Percentiles rank a stretch among this genome's conserved stretches.
phyloP scores from a whole-genome alignment of 179 eudicot species.

The Beta corolliflora region DNA sequence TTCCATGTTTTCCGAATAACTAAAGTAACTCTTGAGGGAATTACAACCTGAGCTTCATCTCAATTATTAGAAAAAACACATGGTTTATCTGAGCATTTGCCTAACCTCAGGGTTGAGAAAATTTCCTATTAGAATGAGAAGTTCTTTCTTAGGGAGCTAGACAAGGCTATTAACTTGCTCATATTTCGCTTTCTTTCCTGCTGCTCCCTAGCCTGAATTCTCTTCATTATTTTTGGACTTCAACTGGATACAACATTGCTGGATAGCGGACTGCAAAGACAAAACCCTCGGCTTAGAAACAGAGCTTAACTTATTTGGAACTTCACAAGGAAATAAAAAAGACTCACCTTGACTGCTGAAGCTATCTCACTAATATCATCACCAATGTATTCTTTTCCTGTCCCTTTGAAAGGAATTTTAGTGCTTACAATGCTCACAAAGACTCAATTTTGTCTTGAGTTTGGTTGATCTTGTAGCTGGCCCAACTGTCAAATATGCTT shows the following conservation, averaged over 20 bases:
- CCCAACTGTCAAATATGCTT: constrained; percentile 69
- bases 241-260: constrained; percentile 89
- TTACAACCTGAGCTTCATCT: too few relatives aligned
- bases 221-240: constrained; percentile 88
- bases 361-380: constrained; percentile 96
- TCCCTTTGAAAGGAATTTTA: constrained; percentile 97
- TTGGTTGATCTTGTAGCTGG: constrained; percentile 89
- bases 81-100: too few relatives aligned
- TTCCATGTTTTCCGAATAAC: too few relatives aligned
- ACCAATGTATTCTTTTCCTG: constrained; percentile 99
- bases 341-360: constrained; percentile 82
- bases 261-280: constrained; percentile 67
- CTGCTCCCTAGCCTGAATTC: constrained; percentile 96
- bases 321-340: neutral
- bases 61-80: too few relatives aligned
- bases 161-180: constrained; percentile 61
- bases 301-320: neutral
- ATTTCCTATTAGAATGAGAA: neutral
- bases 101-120: too few relatives aligned
- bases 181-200: constrained; percentile 95
- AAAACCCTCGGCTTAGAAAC: constrained; percentile 6
- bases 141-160: neutral
- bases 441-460: constrained; percentile 93
- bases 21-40: too few relatives aligned
- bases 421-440: constrained; percentile 99